A percentile compares a stretch with the other conserved stretches of the same genome.
Conservation (phyloP, 345 rosid genomes). For the Physaria fendleri region DNA sequence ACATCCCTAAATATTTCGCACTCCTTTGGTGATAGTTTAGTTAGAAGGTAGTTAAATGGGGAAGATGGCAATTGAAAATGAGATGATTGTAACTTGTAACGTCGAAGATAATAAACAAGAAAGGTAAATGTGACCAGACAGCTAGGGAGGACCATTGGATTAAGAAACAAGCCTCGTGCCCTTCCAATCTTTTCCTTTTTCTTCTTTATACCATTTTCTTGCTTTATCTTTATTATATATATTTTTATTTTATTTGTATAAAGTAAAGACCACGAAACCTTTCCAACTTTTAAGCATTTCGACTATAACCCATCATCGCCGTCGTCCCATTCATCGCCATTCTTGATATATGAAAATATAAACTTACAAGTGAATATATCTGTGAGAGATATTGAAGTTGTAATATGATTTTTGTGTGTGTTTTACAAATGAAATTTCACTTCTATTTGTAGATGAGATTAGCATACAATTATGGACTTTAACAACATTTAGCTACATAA, state of each 20-base stretch:
- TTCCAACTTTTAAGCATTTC: constrained; percentile 30
- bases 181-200: constrained; percentile 25
- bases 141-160: constrained; percentile 25
- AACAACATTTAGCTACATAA: too few relatives aligned
- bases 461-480: too few relatives aligned
- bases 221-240: constrained; percentile 5
- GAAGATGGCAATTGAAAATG: not conserved
- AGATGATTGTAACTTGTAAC: constrained; percentile 13
- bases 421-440: too few relatives aligned
- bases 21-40: constrained; percentile 20
- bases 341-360: too few relatives aligned
- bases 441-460: too few relatives aligned
- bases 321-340: constrained; percentile 27
- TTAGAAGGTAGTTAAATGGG: constrained; percentile 12
- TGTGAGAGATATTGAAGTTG: too few relatives aligned
- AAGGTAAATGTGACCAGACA: constrained; percentile 29
- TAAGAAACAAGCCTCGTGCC: constrained; percentile 39
- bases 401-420: too few relatives aligned
- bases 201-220: constrained; percentile 20
- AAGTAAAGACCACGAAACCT: constrained; percentile 35
- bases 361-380: too few relatives aligned
- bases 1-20: constrained; percentile 12
- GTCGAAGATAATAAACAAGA: constrained; percentile 20
- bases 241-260: constrained; percentile 12
- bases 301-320: constrained; percentile 27